Conservation (phyloP, 2,329 filamentous ascomycete species). For the Trichoderma oligosporum region DNA sequence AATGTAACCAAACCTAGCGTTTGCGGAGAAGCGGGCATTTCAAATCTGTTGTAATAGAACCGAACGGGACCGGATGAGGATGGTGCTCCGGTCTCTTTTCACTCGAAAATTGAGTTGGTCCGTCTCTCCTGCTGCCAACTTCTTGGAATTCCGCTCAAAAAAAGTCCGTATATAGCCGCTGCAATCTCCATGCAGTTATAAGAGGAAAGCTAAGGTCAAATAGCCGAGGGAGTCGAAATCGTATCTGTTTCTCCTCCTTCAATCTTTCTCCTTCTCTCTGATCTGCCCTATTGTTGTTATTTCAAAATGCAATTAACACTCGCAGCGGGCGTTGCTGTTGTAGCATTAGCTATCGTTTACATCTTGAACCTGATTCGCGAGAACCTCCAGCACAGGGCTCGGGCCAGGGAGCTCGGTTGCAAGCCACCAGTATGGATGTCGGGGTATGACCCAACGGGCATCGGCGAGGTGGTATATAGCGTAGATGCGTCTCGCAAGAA, state of each 20-base stretch:
- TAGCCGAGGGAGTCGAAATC: not conserved
- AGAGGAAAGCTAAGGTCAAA: not conserved
- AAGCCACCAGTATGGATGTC: conserved; percentile 14
- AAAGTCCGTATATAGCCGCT: conserved; percentile 6
- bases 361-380: conserved; percentile 17
- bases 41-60: not conserved
- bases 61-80: conserved; percentile 8
- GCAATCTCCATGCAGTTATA: not conserved
- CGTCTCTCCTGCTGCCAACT: conserved; percentile 9
- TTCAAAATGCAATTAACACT: conserved; percentile 4
- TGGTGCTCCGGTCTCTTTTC: not conserved
- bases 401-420: conserved; percentile 24
- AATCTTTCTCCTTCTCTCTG: not conserved
- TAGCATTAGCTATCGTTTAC: conserved; percentile 16
- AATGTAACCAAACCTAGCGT: not conserved
- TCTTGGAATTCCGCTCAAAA: not conserved
- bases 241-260: not conserved
- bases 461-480: conserved; percentile 17
- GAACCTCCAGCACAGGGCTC: conserved; percentile 12
- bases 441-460: conserved; percentile 21
- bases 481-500: conserved; percentile 21
- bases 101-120: not conserved
- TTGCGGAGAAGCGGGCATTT: conserved; percentile 3
- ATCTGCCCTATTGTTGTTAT: not conserved
- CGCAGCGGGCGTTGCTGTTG: conserved; percentile 1